phyloP scores from a whole-genome alignment of 1,284 basidiomycete species.

The Sanghuangporus baumii region DNA sequence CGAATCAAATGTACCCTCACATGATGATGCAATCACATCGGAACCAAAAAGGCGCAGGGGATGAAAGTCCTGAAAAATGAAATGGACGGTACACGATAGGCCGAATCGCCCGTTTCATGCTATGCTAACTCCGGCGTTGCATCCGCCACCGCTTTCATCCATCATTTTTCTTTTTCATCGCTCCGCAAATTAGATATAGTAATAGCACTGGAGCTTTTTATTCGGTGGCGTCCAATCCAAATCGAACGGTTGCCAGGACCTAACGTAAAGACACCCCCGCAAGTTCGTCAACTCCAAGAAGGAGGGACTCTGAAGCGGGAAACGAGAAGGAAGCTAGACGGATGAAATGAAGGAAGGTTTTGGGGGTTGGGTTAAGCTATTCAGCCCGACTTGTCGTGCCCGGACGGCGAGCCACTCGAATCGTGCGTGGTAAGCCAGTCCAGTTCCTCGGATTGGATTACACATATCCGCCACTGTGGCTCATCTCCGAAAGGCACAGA shows the following conservation, averaged over 20 bases:
- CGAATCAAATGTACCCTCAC: too few relatives aligned
- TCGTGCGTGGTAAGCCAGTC: neutral
- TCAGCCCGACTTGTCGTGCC: neutral
- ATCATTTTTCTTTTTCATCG: too few relatives aligned
- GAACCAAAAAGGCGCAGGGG: too few relatives aligned
- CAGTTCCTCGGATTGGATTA: neutral
- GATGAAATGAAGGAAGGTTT: neutral
- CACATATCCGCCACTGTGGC: neutral
- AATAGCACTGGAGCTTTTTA: too few relatives aligned
- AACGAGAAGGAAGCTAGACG: neutral
- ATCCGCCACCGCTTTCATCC: too few relatives aligned
- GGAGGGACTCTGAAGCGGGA: neutral
- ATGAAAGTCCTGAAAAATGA: too few relatives aligned
- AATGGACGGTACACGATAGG: too few relatives aligned
- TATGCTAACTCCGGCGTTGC: too few relatives aligned
- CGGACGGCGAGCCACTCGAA: neutral
- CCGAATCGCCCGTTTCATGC: too few relatives aligned
- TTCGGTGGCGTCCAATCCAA: too few relatives aligned
- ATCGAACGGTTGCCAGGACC: neutral
- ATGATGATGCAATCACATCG: too few relatives aligned
- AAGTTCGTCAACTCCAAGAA: neutral
- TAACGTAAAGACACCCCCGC: neutral
- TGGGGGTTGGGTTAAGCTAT: neutral
- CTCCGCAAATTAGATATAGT: too few relatives aligned
- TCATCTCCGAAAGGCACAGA: neutral